Base-by-base conservation (phyloP, 2,329 filamentous ascomycete genomes). In the Teratosphaeria epicoccoides region DNA sequence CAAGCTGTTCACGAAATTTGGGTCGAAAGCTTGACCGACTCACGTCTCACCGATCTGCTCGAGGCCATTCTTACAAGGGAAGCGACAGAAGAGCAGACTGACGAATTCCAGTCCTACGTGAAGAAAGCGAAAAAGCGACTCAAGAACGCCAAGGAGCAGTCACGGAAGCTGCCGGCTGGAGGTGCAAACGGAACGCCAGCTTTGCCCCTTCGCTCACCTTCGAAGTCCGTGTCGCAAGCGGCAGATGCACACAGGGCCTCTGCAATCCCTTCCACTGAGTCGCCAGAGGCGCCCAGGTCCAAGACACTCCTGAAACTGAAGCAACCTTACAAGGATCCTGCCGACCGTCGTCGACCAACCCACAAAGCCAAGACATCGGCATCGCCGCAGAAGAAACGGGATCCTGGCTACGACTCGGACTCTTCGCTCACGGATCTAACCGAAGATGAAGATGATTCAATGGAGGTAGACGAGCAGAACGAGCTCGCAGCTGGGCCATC, bases 1-100 rank as follows among this genome's bases (percentile, higher is more conserved):
- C 56, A 59, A 20, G 73, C 73, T 11, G 60, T 77, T 9, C 64
- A 69, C 52, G 64, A 71, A 47, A 64, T 77, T 45, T 72, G 70
- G 60, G 59, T 68, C 24, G 63, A 72, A 49, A 72, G 70, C 59
- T 63, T 67, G 25, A 60, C 53, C 14, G 65, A 75, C 47, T 50
- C 59, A 14, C 55, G 55, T 20, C 58, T 76, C 23, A 65, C 67
- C 40, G 58, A 66, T 24, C 61, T 74, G 3, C 65, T 78, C 6
- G 65, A 73, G 33, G 67, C 68, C 6, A 68, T 76, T 26, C 65
- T 76, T 28, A 63, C 67, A 10, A 68, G 72, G 51, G 68, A 61
- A 22, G 62, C 68, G 29, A 71, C 69, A 2, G 50, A 61, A 24
- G 62, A 68, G 49, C 70, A 76, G 54, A 69, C 64, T 25, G 29